Base-by-base conservation (phyloP, 352 stramenopile genomes). In the Peronospora belbahrii region DNA sequence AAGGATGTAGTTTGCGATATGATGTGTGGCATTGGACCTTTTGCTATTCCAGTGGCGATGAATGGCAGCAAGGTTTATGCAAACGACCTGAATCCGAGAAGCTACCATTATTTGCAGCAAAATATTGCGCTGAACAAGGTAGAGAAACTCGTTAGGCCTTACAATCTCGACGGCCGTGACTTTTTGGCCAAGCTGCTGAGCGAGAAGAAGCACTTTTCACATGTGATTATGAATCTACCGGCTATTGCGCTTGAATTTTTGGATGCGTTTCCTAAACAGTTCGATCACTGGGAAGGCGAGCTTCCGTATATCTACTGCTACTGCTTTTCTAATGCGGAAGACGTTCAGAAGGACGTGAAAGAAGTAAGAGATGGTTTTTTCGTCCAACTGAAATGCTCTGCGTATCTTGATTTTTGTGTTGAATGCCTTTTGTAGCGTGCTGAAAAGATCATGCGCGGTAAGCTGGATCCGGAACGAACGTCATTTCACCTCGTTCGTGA, bases 191-290 rank as follows among this genome's bases (percentile, higher is more conserved):
- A 84, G 23, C 56, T 97, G 40, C 70, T 76, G 10, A 74, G 36
- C 3, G 68, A 76, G 33, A 79, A 65, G 36, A 82, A 76, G 30
- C 66, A 86, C 52, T 85, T 87, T 23, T 69, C 83, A 36, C 94
- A 98, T 56, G 87, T 97, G 20, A 74, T 99, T 10, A 97, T 98
- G 86, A 99, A 99, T 73, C 69, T 99, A 38, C 96, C 96, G 5
- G 88, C 88, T 7, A 89, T 85, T 34, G 94, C 90, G 4, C 66
- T 90, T 27, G 94, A 98, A 45, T 98, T 98, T 62, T 75, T 99
- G 18, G 75, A 87, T 36, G 78, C 63, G 0, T 89, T 89, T 51
- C 55, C 65, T 2, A 67, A 69, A 17, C 61, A 77, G 27, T 83
- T 87, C 35, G 75, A 89, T 48, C 43, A 73, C 38, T 86, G 72